These are phyloP conservation scores for Termitomyces sp. DNA, from an alignment of 768 basidiomycete species.

Conservation along the genomic window DNA sequence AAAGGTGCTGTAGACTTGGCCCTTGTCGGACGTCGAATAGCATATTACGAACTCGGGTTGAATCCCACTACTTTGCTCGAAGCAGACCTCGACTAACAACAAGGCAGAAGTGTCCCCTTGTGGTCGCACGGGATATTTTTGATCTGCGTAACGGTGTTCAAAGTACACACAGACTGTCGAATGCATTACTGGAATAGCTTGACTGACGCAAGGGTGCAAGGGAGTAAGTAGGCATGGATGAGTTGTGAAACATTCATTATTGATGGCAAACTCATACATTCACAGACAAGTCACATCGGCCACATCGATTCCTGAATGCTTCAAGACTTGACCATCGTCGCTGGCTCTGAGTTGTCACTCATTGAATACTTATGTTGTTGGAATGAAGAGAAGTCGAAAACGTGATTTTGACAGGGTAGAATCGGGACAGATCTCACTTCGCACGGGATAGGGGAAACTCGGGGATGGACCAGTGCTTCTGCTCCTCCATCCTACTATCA, in stretches of 20 bases:
- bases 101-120: background rate
- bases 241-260: background rate
- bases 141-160: too few relatives aligned
- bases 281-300: conserved; percentile 5
- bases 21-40: background rate
- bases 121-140: background rate
- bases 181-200: too few relatives aligned
- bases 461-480: conserved; percentile 12
- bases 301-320: conserved; percentile 2
- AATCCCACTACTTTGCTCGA: background rate
- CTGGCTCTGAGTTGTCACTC: background rate
- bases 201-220: too few relatives aligned
- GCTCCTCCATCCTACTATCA: conserved; percentile 7
- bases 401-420: conserved; percentile 17
- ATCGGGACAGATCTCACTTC: conserved; percentile 18
- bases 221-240: background rate
- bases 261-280: conserved; percentile 8
- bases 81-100: background rate
- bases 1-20: background rate
- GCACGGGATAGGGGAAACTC: conserved; percentile 21
- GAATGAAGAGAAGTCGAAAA: conserved; percentile 5
- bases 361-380: background rate
- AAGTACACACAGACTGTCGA: background rate
- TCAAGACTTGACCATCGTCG: background rate
- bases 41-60: background rate